Conservation (phyloP, 2,329 filamentous ascomycete species). For the Fusarium sp. region DNA sequence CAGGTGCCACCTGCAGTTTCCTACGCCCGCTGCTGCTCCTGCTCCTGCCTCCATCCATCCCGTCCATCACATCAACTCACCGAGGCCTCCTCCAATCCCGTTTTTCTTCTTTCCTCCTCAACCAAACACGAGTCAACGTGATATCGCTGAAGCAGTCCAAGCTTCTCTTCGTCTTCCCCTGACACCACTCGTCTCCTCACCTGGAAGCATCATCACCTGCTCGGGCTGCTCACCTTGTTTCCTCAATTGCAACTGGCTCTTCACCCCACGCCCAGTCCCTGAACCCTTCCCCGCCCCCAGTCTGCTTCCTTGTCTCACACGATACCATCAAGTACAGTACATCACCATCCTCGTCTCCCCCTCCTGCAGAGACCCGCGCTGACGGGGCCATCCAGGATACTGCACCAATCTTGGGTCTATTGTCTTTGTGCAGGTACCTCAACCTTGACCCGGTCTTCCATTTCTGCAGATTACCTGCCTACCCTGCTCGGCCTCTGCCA, state of each 20-base stretch:
- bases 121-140: slow-evolving; percentile 38
- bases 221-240: slow-evolving; percentile 42
- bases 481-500: slow-evolving; percentile 20
- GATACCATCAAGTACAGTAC: slow-evolving; percentile 29
- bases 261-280: slow-evolving; percentile 40
- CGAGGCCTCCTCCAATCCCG: slow-evolving; percentile 11
- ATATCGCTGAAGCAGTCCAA: slow-evolving; percentile 15
- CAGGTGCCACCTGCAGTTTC: slow-evolving; percentile 24
- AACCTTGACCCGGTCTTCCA: slow-evolving; percentile 1
- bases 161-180: slow-evolving; percentile 7
- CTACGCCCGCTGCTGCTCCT: slow-evolving; percentile 21
- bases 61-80: background rate
- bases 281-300: slow-evolving; percentile 21
- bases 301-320: slow-evolving; percentile 17
- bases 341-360: slow-evolving; percentile 14
- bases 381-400: slow-evolving; percentile 33
- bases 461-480: slow-evolving; percentile 21
- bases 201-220: slow-evolving; percentile 38
- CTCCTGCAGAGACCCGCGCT: slow-evolving; percentile 36
- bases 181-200: slow-evolving; percentile 47
- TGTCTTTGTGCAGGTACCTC: slow-evolving; percentile 14
- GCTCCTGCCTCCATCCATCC: slow-evolving; percentile 3
- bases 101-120: slow-evolving; percentile 28
- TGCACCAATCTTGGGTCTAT: slow-evolving; percentile 31
- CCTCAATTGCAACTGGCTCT: slow-evolving; percentile 24